A percentile compares a stretch with the other conserved stretches of the same genome.
phyloP scores from a whole-genome alignment of 148 eudicot genomes.

The Chenopodium quinoa region DNA sequence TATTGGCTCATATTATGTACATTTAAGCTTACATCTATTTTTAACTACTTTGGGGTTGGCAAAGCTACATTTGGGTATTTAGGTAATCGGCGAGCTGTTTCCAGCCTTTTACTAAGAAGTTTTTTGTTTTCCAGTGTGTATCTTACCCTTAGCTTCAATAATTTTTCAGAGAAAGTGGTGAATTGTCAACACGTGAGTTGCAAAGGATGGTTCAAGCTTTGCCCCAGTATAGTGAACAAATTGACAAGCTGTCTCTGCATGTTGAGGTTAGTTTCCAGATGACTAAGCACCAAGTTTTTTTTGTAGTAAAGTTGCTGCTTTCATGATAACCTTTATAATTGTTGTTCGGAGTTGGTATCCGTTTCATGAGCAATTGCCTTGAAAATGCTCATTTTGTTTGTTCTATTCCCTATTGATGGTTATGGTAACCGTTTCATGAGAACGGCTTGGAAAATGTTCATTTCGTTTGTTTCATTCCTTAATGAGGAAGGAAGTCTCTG shows the following conservation, averaged over 20 bases:
- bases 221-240: slow-evolving; percentile 94
- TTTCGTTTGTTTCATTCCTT: too few species aligned
- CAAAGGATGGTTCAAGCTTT: slow-evolving; percentile 92
- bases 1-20: not conserved
- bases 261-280: slow-evolving; percentile 70
- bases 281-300: slow-evolving; percentile 1
- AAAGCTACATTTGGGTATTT: not conserved
- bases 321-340: not conserved
- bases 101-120: not conserved
- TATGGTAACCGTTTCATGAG: too few species aligned
- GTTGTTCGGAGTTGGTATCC: not conserved
- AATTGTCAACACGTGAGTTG: slow-evolving; percentile 85
- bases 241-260: slow-evolving; percentile 88
- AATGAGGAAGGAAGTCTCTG: not conserved
- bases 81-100: not conserved
- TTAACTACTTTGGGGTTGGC: not conserved
- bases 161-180: slow-evolving; percentile 59
- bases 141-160: slow-evolving; percentile 17
- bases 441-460: too few species aligned
- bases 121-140: not conserved
- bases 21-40: not conserved
- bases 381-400: not conserved
- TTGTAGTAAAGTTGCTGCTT: not conserved
- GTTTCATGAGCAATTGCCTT: not conserved
- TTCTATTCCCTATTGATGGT: not conserved